Conservation (phyloP, 768 basidiomycete genomes). For the Tubosaeta sp. region DNA sequence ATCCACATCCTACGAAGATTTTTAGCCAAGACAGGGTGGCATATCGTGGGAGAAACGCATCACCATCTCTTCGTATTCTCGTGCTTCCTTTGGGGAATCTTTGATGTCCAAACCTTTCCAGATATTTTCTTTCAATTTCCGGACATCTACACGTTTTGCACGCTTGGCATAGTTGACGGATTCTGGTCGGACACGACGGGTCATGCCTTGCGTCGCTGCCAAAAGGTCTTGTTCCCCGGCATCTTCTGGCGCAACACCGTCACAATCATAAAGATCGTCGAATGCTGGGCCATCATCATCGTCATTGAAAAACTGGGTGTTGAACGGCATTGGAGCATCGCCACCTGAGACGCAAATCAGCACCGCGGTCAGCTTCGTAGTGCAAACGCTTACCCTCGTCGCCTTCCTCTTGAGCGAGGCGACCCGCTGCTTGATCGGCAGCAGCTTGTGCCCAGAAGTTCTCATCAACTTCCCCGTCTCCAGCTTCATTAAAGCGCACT, state of each 20-base stretch:
- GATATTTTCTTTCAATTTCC: conserved; percentile 95
- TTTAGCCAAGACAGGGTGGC: background rate
- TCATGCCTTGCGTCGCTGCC: conserved; percentile 71
- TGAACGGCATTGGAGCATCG: conserved; percentile 70
- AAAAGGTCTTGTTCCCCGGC: conserved; percentile 84
- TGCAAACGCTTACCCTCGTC: conserved; percentile 54
- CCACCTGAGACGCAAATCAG: conserved; percentile 28
- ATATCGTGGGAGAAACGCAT: conserved; percentile 6
- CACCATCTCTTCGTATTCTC: conserved; percentile 55
- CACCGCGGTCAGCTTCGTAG: background rate
- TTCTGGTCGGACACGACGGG: conserved; percentile 79
- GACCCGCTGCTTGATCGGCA: conserved; percentile 70
- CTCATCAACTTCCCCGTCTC: conserved; percentile 90
- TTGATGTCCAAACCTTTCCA: conserved; percentile 90
- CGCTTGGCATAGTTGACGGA: conserved; percentile 91
- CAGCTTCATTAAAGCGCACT: conserved; percentile 49
- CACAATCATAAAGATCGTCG: conserved; percentile 49
- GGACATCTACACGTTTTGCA: conserved; percentile 94
- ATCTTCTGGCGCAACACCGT: conserved; percentile 46
- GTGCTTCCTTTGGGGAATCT: conserved; percentile 35
- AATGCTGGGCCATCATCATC: conserved; percentile 77
- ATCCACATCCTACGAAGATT: conserved; percentile 49
- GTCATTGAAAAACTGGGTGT: conserved; percentile 96
- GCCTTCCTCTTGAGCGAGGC: conserved; percentile 46
- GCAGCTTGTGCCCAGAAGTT: conserved; percentile 97